Base-by-base conservation (phyloP, 306 rosid species). In the Prunus kanzakura region DNA sequence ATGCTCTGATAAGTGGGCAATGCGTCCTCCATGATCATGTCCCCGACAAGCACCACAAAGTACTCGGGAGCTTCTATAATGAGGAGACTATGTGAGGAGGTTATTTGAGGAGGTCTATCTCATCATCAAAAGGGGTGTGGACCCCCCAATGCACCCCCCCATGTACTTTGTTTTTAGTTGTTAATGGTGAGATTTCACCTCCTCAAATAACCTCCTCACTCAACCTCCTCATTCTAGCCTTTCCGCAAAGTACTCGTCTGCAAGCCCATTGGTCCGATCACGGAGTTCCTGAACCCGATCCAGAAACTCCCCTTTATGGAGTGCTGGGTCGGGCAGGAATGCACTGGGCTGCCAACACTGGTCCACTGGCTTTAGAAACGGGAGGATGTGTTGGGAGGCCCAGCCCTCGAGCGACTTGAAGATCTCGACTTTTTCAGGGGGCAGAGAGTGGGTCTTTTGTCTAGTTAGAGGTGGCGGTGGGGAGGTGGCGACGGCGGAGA, bases 21-120 rank as follows among this genome's bases (percentile, higher is more conserved):
- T 2, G 95, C 98, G 3, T 93, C 98, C 79, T 91, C 97, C 4
- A 95, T 91, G 32, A 91, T 76, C 96, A 91, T 88, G 19, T 88
- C 90, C 10, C 91, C 96, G 0, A 85, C 93, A 35, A 91, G 68
- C 38, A 87, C 93, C 18, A 93, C 98, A 5, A 91, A 89, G 64
- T 84, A 23, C 23, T 23, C 23, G 23, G 23, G 23, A 23, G 23
- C 23, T 23, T 23, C 23, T 23, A 23, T 23, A 23, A 23, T 23
- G 23, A 23, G 23, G 23, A 23, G 23, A 23, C 23, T 23, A 23
- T 23, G 23, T 23, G 23, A 23, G 23, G 23, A 23, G 23, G 23
- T 23, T 23, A 23, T 23, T 23, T 23, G 23, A 23, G 23, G 23
- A 23, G 23, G 23, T 23, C 23, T 0, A 23, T 23, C 23, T 23